Percentiles rank a stretch among this genome's conserved stretches.
phyloP scores from a whole-genome alignment of 768 basidiomycete genomes.

The Infundibulicybe gibba region DNA sequence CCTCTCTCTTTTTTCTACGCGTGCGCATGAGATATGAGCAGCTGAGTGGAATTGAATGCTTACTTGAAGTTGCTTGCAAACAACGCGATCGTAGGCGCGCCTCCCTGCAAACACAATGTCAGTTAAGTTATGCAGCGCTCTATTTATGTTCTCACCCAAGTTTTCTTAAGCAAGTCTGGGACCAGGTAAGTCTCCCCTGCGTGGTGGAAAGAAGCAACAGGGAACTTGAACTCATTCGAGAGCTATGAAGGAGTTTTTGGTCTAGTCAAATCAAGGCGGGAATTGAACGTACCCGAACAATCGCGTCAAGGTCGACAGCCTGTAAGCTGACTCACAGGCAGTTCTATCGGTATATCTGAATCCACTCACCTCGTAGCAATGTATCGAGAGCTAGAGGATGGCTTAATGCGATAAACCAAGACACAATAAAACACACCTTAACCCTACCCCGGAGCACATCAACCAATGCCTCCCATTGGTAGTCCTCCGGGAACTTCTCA shows the following conservation, averaged over 20 bases:
- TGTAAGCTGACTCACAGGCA: conserved; percentile 12
- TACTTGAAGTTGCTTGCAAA: conserved; percentile 62
- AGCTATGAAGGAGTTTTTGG: conserved; percentile 31
- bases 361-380: conserved; percentile 36
- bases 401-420: no score
- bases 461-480: conserved; percentile 69
- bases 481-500: conserved; percentile 56
- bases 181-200: conserved; percentile 81
- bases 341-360: background rate
- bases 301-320: conserved; percentile 66
- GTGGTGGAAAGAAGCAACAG: conserved; percentile 73
- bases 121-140: background rate
- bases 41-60: background rate
- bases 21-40: background rate
- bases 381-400: conserved; percentile 28
- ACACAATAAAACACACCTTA: conserved; percentile 40
- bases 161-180: conserved; percentile 65
- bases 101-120: conserved; percentile 26
- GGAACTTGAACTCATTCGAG: conserved; percentile 80
- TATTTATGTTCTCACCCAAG: conserved; percentile 43
- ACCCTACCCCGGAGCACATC: conserved; percentile 73
- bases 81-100: conserved; percentile 64
- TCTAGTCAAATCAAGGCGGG: background rate
- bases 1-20: conserved; percentile 40
- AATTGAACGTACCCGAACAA: conserved; percentile 48